Percentiles rank a stretch among this genome's conserved stretches.
phyloP scores from a whole-genome alignment of 179 eudicot genomes.

The Spinacia oleracea region DNA sequence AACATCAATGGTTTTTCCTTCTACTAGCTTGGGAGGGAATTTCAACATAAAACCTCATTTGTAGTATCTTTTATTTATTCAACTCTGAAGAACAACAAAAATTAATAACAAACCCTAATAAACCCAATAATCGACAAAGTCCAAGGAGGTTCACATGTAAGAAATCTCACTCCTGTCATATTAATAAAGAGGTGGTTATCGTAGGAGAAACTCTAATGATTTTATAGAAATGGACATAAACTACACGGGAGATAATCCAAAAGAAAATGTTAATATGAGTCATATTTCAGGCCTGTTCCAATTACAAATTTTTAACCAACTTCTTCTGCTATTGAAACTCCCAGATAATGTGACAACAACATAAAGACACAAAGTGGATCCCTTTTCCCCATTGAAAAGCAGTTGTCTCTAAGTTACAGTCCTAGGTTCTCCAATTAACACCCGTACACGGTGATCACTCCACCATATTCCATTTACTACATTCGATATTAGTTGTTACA shows the following conservation, averaged over 20 bases:
- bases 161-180: not conserved
- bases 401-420: too few relatives aligned
- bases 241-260: not conserved
- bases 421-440: not conserved
- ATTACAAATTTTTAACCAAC: not conserved
- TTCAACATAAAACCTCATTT: too few relatives aligned
- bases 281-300: not conserved
- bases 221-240: not conserved
- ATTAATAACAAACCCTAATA: not conserved
- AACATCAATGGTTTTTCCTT: too few relatives aligned
- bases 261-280: not conserved
- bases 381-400: not conserved
- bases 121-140: not conserved
- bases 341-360: not conserved
- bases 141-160: not conserved
- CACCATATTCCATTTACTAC: too few relatives aligned
- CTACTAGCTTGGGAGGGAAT: too few relatives aligned
- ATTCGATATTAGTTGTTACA: too few relatives aligned
- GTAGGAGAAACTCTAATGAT: not conserved
- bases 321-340: not conserved
- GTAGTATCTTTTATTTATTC: too few relatives aligned
- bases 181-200: not conserved
- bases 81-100: not conserved
- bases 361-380: not conserved
- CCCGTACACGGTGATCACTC: too few relatives aligned